Evolutionary conservation across 2,329 filamentous ascomycete genomes (phyloP).

Genomic region (Beauveria scarabaeidicola): DNA sequence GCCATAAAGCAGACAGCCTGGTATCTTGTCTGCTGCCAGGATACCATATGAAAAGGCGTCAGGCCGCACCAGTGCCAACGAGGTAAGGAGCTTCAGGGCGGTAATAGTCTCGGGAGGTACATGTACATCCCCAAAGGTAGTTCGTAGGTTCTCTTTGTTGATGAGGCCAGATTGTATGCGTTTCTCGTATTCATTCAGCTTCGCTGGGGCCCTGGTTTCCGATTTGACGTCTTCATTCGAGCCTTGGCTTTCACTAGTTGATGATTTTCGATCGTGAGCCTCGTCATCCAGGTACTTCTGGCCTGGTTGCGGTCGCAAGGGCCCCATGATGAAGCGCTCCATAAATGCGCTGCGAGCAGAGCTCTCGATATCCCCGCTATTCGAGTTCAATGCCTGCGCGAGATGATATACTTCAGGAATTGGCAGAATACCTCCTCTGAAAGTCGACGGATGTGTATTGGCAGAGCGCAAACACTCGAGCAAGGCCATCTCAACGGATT

Average conservation of each 20-base stretch:
- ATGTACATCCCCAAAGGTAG: constrained; percentile 82
- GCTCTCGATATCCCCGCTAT: constrained; percentile 16
- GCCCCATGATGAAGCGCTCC: constrained; percentile 25
- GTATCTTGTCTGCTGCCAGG: constrained; percentile 81
- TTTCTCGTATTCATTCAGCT: constrained; percentile 70
- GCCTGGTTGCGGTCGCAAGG: constrained; percentile 23
- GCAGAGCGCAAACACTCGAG: constrained; percentile 17
- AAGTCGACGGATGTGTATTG: constrained; percentile 20
- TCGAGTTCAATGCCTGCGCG: constrained; percentile 24
- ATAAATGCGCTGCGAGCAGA: constrained; percentile 20
- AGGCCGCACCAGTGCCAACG: constrained; percentile 74
- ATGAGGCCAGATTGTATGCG: constrained; percentile 75
- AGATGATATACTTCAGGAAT: constrained; percentile 32
- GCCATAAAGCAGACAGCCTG: constrained; percentile 79
- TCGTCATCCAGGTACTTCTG: constrained; percentile 24
- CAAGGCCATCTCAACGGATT: background rate
- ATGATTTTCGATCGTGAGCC: constrained; percentile 18
- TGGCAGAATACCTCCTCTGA: constrained; percentile 29
- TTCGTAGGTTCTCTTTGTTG: constrained; percentile 71
- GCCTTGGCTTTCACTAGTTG: constrained; percentile 19
- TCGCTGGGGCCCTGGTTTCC: constrained; percentile 23
- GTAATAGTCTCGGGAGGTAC: constrained; percentile 75
- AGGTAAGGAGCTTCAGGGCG: constrained; percentile 80
- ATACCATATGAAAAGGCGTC: constrained; percentile 97
- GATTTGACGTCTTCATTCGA: constrained; percentile 22